Percentiles rank a stretch among this genome's conserved stretches.
These are phyloP conservation scores for Botryobasidium botryosum DNA, from an alignment of 768 basidiomycete species.

Conservation along the genomic window DNA sequence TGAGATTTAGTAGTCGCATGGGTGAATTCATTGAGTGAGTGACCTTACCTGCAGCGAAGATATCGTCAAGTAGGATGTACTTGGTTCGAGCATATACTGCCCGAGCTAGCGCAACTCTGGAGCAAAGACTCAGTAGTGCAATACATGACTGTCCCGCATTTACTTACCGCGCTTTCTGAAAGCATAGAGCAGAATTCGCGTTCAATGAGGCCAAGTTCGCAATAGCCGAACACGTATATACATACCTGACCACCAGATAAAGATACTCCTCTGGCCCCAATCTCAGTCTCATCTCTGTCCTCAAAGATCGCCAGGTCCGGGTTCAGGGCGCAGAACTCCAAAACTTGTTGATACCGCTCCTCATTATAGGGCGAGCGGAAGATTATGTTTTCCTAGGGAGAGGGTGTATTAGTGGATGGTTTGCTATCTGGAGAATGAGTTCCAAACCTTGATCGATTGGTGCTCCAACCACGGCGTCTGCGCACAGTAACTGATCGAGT, in stretches of 20 bases:
- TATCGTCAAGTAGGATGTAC: conserved; percentile 23
- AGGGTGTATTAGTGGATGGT: too few species aligned
- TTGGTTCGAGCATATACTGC: conserved; percentile 26
- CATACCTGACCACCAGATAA: conserved; percentile 2
- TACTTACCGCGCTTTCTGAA: not conserved
- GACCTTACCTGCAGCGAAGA: conserved; percentile 13
- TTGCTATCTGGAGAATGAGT: too few species aligned
- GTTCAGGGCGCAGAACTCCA: conserved; percentile 27
- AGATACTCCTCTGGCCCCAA: conserved; percentile 18
- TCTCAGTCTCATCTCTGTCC: conserved; percentile 24
- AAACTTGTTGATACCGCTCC: conserved; percentile 21
- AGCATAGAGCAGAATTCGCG: not conserved
- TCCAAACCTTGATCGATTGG: conserved; percentile 20
- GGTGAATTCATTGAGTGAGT: not conserved
- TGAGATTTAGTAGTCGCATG: too few species aligned
- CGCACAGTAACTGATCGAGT: conserved; percentile 27
- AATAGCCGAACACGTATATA: conserved; percentile 11
- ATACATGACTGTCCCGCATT: not conserved
- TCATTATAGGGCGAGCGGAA: conserved; percentile 32
- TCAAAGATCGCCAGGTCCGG: conserved; percentile 28
- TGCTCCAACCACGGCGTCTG: conserved; percentile 28
- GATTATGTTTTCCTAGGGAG: too few species aligned
- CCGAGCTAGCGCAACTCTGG: conserved; percentile 18
- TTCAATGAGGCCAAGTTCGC: too few species aligned
- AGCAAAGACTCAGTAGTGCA: not conserved